Evolutionary conservation across 164 flowering plant genomes (phyloP).

Genomic region (Platanus orientalis): DNA sequence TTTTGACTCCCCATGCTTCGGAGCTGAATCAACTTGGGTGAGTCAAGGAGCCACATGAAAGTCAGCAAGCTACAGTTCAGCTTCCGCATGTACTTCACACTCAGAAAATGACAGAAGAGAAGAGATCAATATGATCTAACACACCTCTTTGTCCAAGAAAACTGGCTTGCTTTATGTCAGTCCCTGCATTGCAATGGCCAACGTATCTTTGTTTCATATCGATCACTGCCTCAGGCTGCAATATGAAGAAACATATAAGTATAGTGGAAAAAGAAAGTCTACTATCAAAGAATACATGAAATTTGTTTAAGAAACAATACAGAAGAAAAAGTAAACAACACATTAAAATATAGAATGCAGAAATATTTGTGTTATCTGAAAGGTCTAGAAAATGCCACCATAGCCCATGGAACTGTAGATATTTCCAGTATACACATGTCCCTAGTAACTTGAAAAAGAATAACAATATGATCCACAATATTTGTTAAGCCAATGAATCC

Average conservation of each 20-base stretch:
- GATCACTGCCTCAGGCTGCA: constrained; percentile 72
- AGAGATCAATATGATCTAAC: neutral
- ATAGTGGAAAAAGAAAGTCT: constrained; percentile 1
- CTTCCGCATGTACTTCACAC: neutral
- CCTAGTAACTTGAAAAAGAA: too few relatives aligned
- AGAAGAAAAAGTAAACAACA: neutral
- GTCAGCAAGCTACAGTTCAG: too few relatives aligned
- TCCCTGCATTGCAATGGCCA: constrained; percentile 95
- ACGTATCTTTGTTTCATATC: constrained; percentile 91
- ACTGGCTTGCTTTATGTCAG: constrained; percentile 96
- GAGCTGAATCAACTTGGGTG: too few relatives aligned
- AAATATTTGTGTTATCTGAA: neutral
- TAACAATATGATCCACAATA: too few relatives aligned
- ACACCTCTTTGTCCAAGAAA: constrained; percentile 89
- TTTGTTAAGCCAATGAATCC: too few relatives aligned
- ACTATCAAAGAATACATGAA: too few relatives aligned
- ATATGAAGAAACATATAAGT: constrained; percentile 4
- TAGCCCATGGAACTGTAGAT: too few relatives aligned
- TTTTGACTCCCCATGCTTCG: too few relatives aligned
- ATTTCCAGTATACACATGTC: too few relatives aligned
- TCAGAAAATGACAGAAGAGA: neutral
- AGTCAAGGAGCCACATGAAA: too few relatives aligned
- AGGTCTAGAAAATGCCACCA: neutral
- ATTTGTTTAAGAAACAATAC: neutral
- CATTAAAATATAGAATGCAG: neutral